Conservation (phyloP, 164 flowering plant species). For the Vitis rotundifolia region DNA sequence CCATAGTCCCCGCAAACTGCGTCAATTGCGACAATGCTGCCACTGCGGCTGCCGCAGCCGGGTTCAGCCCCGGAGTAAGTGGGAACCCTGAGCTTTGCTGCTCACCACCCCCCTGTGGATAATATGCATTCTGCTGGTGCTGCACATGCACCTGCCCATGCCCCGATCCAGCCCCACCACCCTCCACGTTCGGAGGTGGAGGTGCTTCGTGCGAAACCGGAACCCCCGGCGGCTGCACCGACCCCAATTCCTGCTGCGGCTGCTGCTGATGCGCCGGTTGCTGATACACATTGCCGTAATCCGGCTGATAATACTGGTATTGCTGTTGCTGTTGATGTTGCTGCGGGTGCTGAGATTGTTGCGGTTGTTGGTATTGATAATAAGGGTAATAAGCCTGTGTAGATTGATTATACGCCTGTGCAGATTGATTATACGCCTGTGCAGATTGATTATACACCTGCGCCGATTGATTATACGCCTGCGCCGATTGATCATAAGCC, state of each 20-base stretch:
- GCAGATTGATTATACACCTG: too few species aligned
- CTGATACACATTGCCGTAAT: constrained; percentile 4
- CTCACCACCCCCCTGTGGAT: constrained; percentile 10
- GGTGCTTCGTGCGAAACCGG: neutral
- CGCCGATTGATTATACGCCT: too few species aligned
- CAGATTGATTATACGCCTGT: too few species aligned
- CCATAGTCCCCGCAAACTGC: constrained; percentile 41
- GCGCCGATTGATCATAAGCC: too few species aligned
- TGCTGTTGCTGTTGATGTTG: constrained; percentile 3
- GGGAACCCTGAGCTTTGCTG: constrained; percentile 10
- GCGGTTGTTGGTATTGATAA: neutral
- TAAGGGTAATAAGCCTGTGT: neutral
- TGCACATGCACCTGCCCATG: constrained; percentile 20
- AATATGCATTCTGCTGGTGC: constrained; percentile 26
- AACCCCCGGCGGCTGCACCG: constrained; percentile 5
- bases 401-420: neutral
- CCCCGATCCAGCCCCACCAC: neutral
- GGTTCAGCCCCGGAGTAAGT: constrained; percentile 27
- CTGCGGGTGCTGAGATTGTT: neutral
- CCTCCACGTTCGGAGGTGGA: neutral
- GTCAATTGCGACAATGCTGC: constrained; percentile 42
- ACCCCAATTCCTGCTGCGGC: neutral
- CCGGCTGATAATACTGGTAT: constrained; percentile 1
- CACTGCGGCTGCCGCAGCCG: constrained; percentile 48
- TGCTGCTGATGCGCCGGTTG: neutral